Evolutionary conservation across 352 stramenopile genomes (phyloP).

Genomic region (Phytophthora nicotianae): DNA sequence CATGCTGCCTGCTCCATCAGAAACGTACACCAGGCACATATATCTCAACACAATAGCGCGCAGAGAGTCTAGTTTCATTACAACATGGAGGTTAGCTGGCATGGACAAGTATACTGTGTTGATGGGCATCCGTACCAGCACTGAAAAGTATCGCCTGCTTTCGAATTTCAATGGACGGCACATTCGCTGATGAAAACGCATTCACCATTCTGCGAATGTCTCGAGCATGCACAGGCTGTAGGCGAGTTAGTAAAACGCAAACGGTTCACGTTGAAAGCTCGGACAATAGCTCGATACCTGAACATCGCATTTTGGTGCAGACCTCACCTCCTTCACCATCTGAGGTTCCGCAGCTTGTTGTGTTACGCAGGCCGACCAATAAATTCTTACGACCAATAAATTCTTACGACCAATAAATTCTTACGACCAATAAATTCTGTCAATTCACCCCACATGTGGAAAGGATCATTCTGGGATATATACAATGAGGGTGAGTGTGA

Average conservation of each 20-base stretch:
- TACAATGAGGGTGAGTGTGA: too few relatives aligned
- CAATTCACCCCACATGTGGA: too few relatives aligned
- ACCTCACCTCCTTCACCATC: neutral
- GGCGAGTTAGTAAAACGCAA: neutral
- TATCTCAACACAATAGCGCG: constrained; percentile 60
- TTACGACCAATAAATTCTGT: too few relatives aligned
- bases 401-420: too few relatives aligned
- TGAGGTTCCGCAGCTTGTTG: constrained; percentile 45
- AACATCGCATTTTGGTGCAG: neutral
- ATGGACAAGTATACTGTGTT: neutral
- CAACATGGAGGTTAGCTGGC: neutral
- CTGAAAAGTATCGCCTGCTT: constrained; percentile 74
- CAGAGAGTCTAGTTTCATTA: constrained; percentile 46
- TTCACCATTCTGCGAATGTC: constrained; percentile 74
- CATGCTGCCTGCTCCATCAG: constrained; percentile 49
- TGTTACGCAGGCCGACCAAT: too few relatives aligned
- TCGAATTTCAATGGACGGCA: constrained; percentile 58
- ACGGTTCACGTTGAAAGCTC: too few relatives aligned
- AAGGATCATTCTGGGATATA: too few relatives aligned
- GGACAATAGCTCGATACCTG: neutral
- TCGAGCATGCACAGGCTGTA: constrained; percentile 55
- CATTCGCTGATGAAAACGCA: constrained; percentile 61
- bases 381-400: too few relatives aligned
- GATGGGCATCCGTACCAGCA: constrained; percentile 36
- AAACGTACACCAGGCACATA: constrained; percentile 47